These are phyloP conservation scores for Lentinula guzmanii DNA, from an alignment of 768 basidiomycete species.

Conservation along the genomic window DNA sequence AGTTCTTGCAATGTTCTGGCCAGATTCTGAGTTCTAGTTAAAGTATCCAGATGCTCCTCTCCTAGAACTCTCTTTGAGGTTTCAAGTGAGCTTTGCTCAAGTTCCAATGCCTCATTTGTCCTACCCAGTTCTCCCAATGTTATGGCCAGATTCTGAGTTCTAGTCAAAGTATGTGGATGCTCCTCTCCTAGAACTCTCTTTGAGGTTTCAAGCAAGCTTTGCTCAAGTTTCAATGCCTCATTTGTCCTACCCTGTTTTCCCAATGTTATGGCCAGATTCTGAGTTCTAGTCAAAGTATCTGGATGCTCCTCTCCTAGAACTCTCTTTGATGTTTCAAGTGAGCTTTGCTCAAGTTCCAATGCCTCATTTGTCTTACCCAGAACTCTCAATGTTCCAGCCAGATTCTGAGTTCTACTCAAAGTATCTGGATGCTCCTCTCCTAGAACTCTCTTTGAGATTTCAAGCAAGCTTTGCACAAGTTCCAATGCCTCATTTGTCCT, in stretches of 20 bases:
- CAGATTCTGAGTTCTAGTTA: not conserved
- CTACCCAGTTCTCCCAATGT: not conserved
- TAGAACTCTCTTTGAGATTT: too few relatives aligned
- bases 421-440: not conserved
- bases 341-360: not conserved
- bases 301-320: too few relatives aligned
- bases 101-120: not conserved
- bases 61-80: not conserved
- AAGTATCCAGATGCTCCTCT: not conserved
- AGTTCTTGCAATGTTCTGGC: not conserved
- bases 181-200: not conserved
- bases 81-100: not conserved
- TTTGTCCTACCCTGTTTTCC: too few relatives aligned
- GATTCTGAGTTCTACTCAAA: not conserved
- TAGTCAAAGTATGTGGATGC: not conserved
- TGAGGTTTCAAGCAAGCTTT: not conserved
- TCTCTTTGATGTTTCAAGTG: too few relatives aligned
- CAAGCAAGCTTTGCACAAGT: not conserved
- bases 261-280: not conserved
- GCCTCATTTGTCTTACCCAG: not conserved
- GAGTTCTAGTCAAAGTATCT: not conserved
- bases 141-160: not conserved
- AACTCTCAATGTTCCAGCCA: not conserved
- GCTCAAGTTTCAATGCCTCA: not conserved
- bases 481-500: not conserved